Evolutionary conservation across 2,329 filamentous ascomycete species (phyloP).

Genomic region (Ceratocystis destructans): DNA sequence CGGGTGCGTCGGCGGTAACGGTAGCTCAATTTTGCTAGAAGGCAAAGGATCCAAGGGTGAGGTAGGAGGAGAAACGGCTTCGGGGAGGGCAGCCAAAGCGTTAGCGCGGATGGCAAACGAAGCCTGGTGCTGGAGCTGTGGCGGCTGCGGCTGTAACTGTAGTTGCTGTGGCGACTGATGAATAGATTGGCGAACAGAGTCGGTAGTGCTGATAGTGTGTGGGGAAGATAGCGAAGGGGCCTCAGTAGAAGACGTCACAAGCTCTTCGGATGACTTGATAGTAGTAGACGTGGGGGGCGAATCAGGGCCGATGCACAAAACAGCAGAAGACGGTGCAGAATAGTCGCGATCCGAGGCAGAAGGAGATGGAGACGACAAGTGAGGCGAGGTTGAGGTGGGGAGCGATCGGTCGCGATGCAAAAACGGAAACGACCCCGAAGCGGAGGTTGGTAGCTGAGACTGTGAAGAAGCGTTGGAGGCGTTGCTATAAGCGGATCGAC

Average conservation of each 20-base stretch:
- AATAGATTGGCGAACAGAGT: not conserved
- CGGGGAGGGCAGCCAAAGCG: slow-evolving; percentile 16
- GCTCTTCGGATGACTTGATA: slow-evolving; percentile 11
- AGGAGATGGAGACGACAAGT: slow-evolving; percentile 15
- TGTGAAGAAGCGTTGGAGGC: slow-evolving; percentile 29
- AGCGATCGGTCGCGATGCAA: slow-evolving; percentile 18
- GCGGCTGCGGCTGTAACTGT: not conserved
- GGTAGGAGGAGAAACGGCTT: slow-evolving; percentile 16
- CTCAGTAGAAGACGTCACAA: slow-evolving; percentile 15
- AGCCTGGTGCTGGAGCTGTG: slow-evolving; percentile 1
- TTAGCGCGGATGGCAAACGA: slow-evolving; percentile 18
- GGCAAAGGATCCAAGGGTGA: slow-evolving; percentile 9
- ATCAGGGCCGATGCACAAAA: slow-evolving; percentile 12
- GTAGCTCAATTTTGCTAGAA: not conserved
- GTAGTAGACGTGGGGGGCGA: not conserved
- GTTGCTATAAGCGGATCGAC: slow-evolving; percentile 19
- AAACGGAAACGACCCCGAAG: slow-evolving; percentile 20
- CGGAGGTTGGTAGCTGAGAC: slow-evolving; percentile 21
- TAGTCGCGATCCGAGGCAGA: slow-evolving; percentile 17
- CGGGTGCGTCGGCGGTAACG: not conserved
- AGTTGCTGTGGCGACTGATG: slow-evolving; percentile 9
- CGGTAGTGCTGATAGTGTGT: not conserved
- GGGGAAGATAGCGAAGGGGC: slow-evolving; percentile 2
- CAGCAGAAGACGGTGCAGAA: slow-evolving; percentile 16
- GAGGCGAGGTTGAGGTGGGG: slow-evolving; percentile 3